Base-by-base conservation (phyloP, 106 monocot species). In the Apostasia ramifera region DNA sequence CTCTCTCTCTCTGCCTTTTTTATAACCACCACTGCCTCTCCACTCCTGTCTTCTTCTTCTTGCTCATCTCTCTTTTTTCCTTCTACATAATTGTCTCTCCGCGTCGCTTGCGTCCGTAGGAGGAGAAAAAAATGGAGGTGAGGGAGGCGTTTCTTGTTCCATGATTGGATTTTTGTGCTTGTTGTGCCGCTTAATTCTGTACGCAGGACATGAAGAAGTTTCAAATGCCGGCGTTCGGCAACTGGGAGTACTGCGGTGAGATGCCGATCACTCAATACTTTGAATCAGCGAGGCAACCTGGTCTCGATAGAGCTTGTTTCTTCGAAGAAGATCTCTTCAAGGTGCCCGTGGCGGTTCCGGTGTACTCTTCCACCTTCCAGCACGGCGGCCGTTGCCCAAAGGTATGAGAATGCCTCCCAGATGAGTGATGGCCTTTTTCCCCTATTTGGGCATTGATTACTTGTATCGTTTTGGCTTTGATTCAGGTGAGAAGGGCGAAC, bases 141-240 rank as follows among this genome's bases (percentile, higher is more conserved):
- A 54, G 64, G 26, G 26, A 0, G 26, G 26, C 26, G 26, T 26
- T 26, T 26, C 6, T 2, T 49, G 6, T 50, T 6, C 26, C 4
- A 53, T n/a, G 44, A 8, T 43, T 73, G 8, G 44, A 55, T 63
- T 64, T 44, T 40, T 73, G 44, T 55, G 4, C 8, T 13, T n/a
- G n/a, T 44, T 2, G 44, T 2, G 4, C 1, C 47, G 1, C 1
- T 45, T 1, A 8, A 54, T 64, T 15, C 55, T 15, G 53, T 42
- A 38, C 5, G 26, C 53, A 55, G 59, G 38, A 41, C 54, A 55
- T 66, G 70, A 76, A 47, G 68, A 71, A 62, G 67, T 51, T 52
- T 2, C 72, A 72, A 53, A 71, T 81, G 8, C 77, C 77, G 48
- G 71, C 71, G 46, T 77, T 77, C 41, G 77, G 77, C n/a, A 65